Percentiles rank a stretch among this genome's conserved stretches.
phyloP scores from a whole-genome alignment of 2,329 filamentous ascomycete species.

The Penicillium sp. region DNA sequence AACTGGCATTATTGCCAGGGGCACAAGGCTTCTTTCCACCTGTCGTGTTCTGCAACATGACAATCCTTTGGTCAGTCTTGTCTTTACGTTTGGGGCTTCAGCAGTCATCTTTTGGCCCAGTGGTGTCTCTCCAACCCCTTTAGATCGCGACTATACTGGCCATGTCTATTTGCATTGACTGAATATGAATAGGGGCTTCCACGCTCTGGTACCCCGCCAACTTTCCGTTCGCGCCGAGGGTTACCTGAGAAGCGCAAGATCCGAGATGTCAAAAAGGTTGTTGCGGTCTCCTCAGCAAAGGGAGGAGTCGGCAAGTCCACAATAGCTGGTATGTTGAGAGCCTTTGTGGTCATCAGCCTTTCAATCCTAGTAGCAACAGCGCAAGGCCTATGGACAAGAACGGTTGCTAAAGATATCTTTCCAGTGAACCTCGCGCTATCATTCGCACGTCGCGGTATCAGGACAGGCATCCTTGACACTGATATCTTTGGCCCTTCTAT shows the following conservation, averaged over 20 bases:
- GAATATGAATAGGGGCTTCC: constrained; percentile 70
- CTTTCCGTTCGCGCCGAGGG: constrained; percentile 72
- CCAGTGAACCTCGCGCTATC: constrained; percentile 77
- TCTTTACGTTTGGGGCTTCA: neutral
- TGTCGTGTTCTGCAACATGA: constrained; percentile 66
- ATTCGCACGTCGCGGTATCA: constrained; percentile 76
- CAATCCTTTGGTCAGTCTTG: constrained; percentile 70
- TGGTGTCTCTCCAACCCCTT: neutral
- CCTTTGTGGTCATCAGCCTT: neutral
- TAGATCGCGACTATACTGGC: no score
- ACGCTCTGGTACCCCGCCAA: constrained; percentile 65
- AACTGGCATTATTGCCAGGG: constrained; percentile 24
- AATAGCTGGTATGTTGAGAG: constrained; percentile 63
- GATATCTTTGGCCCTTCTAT: constrained; percentile 97
- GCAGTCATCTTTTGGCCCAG: neutral
- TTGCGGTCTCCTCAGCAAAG: constrained; percentile 96
- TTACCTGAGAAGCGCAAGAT: constrained; percentile 80
- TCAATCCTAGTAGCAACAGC: neutral
- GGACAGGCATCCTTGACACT: constrained; percentile 85
- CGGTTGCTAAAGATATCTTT: neutral
- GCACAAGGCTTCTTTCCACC: constrained; percentile 56
- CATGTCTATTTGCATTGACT: neutral
- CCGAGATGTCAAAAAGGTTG: constrained; percentile 80
- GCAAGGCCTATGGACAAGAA: neutral
- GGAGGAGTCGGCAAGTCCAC: constrained; percentile 98